Evolutionary conservation across 208 protist species (phyloP), one percentile per base, ranked within the genome.

Genomic region (Lotmaria passim): DNA sequence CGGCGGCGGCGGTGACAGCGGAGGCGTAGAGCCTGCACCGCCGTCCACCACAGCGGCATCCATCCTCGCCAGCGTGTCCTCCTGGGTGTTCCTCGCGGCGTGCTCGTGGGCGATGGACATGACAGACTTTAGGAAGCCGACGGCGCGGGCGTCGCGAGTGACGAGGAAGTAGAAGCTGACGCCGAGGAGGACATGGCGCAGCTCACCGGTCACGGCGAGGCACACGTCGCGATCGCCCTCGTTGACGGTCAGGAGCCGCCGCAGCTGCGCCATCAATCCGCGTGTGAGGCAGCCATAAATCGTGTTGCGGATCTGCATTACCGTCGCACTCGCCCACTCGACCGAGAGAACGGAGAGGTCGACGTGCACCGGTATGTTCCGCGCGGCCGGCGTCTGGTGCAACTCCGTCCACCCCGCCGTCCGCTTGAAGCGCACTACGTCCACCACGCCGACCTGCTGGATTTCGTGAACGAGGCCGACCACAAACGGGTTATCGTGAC

Each of bases 361-460:
- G 3, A 83, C 50, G 4, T 61, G 31, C 30, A 81, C 57, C 3
- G 57, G 38, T n/a, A 63, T 14, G 44, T 66, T 70, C 51, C 52
- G 52, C 41, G 80, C 82, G 15, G 81, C 77, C 5, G 72, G 61
- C 0, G 82, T 58, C 66, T 83, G 66, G 73, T 90, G 86, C 52
- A 94, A 68, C 81, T 94, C 89, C 48, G 41, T 60, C 89, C 89
- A 94, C 15, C 66, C 70, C 12, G 79, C 73, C 1, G 84, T 92
- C 23, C 77, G 85, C 65, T 92, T 87, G 52, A 78, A 85, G 34
- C 67, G 63, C 24, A 86, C 71, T 17, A 86, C 72, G 66, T 94
- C 86, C 30, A 94, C 66, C 48, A 62, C 59, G 17, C 86, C 86
- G 11, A 78, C 48, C 46, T 89, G 82, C 50, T 86, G 69, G 4